Base-by-base conservation (phyloP, 768 basidiomycete genomes). In the Rhizopogon vulgaris region DNA sequence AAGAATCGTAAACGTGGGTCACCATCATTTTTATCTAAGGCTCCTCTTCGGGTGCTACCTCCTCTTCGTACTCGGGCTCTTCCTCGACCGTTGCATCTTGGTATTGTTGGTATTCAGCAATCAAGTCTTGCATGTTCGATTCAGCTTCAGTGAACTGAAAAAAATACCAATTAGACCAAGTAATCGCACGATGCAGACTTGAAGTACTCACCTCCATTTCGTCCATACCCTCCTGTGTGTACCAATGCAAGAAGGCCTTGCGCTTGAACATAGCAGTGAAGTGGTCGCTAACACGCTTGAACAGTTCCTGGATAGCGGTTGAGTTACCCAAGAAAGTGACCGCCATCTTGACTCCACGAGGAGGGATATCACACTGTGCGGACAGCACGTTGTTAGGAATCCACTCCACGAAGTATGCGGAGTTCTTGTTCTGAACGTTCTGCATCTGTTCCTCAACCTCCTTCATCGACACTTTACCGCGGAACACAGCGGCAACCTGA, bases 391-490 rank as follows among this genome's bases (percentile, higher is more conserved):
- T 98, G 84, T 96, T 96, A 63, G 96, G 96, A 60, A 99, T 98
- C 96, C 96, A 99, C 72, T 99, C 94, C 59, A 97, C 94, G 63
- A 97, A 98, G 79, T 96, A 94, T 5, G 91, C 87, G 32, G 92
- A 89, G 79, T 97, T 96, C 83, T 95, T 96, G 81, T 82, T 91
- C 73, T 94, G 90, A 32, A 98, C 93, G 60, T 86, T 89, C 72
- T 94, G 88, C 93, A 98, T 97, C 65, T 95, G 91, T 67, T 98
- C 96, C 73, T 99, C 96, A 52, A 99, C 92, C 68, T 99, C 96
- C 74, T 95, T 95, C 94, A 98, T 97, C n/a, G 94, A 91, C 51
- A 98, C 94, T 72, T 94, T 94, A 60, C 96, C 96, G 72, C 96
- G 93, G 93, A 96, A 99, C 62, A 94, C 85, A 58, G 94, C 93